phyloP scores from a whole-genome alignment of 352 stramenopile species.

The Bremia lactucae region DNA sequence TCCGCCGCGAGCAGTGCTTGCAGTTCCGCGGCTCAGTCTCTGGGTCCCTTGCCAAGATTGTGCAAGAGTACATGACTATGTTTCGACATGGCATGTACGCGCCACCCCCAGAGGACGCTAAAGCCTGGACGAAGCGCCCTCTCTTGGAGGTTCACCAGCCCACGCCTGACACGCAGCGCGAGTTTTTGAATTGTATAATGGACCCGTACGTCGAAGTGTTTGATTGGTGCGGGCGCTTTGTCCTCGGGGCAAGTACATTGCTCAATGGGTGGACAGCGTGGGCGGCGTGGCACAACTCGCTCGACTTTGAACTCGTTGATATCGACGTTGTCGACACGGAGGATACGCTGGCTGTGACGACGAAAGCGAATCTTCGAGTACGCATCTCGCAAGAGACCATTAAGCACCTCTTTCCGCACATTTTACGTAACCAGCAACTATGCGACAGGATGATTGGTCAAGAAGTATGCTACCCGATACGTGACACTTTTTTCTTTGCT shows the following conservation, averaged over 20 bases:
- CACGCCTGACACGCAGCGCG: constrained; percentile 21
- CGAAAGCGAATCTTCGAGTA: constrained; percentile 23
- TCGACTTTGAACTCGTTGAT: constrained; percentile 24
- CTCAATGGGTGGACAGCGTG: constrained; percentile 32
- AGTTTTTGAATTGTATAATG: constrained; percentile 36
- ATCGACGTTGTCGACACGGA: constrained; percentile 29
- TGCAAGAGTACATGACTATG: constrained; percentile 40
- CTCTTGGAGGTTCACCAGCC: constrained; percentile 9
- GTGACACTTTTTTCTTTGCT: constrained; percentile 37
- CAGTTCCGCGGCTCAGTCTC: constrained; percentile 17
- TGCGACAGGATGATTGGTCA: constrained; percentile 21
- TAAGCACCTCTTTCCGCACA: constrained; percentile 30
- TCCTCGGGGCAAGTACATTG: constrained; percentile 20
- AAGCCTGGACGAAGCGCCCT: constrained; percentile 18
- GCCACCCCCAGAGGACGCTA: constrained; percentile 7
- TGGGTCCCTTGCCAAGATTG: constrained; percentile 32
- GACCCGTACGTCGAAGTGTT: constrained; percentile 28
- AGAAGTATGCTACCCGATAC: constrained; percentile 31
- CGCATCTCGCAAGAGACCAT: constrained; percentile 30
- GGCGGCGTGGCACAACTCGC: constrained; percentile 28
- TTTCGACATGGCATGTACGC: constrained; percentile 34
- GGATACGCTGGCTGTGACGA: constrained; percentile 26
- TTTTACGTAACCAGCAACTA: constrained; percentile 14
- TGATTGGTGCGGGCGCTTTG: constrained; percentile 31
- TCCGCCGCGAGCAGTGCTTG: constrained; percentile 32